Conservation (phyloP, 305 asterid species). For the Fraxinus sp. region DNA sequence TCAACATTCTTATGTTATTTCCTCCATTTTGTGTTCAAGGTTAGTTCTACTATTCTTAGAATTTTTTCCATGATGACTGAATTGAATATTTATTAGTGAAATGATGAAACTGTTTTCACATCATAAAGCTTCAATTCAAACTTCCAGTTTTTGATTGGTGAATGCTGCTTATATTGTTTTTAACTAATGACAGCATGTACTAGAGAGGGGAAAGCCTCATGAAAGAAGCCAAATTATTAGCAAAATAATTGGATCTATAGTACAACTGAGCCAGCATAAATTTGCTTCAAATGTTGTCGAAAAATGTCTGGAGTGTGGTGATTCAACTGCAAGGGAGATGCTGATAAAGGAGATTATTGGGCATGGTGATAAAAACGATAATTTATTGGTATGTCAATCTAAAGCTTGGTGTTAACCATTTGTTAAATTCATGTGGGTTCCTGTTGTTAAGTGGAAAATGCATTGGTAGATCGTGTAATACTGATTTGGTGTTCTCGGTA, state of each 20-base stretch:
- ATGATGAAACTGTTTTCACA: neutral
- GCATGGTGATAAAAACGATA: slow-evolving; percentile 41
- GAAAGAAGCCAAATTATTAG: slow-evolving; percentile 51
- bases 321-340: slow-evolving; percentile 38
- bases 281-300: slow-evolving; percentile 57
- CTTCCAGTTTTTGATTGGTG: neutral
- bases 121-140: neutral
- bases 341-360: slow-evolving; percentile 47
- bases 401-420: slow-evolving; percentile 6
- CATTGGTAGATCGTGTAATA: neutral
- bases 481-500: neutral
- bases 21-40: neutral
- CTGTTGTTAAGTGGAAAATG: neutral
- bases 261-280: slow-evolving; percentile 55
- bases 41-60: neutral
- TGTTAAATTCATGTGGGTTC: neutral
- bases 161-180: slow-evolving; percentile 18
- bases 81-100: neutral
- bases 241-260: slow-evolving; percentile 41
- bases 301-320: slow-evolving; percentile 50
- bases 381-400: slow-evolving; percentile 43
- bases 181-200: slow-evolving; percentile 41
- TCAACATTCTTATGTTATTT: neutral
- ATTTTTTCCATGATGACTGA: neutral
- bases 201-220: slow-evolving; percentile 47